Percentiles rank a stretch among this genome's conserved stretches.
These are phyloP conservation scores for Xeromyces bisporus DNA, from an alignment of 495 filamentous ascomycete species.

Conservation along the genomic window DNA sequence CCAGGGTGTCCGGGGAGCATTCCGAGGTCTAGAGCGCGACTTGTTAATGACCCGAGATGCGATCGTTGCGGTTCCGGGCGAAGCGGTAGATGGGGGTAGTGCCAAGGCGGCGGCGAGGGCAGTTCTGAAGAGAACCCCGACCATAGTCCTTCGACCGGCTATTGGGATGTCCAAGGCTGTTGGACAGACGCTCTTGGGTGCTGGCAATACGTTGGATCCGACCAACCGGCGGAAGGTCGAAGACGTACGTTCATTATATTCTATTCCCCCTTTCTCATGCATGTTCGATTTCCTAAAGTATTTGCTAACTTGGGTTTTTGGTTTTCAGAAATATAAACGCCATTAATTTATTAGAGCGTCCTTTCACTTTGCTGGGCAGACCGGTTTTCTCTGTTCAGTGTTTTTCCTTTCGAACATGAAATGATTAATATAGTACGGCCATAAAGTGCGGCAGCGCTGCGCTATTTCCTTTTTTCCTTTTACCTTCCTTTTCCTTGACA, in stretches of 20 bases:
- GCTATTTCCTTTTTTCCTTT: slow-evolving; percentile 1
- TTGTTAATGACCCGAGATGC: slow-evolving; percentile 71
- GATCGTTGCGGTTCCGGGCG: slow-evolving; percentile 84
- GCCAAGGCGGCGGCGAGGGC: slow-evolving; percentile 69
- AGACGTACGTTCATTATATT: slow-evolving; percentile 45
- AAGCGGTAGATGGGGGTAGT: slow-evolving; percentile 71
- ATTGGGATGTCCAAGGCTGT: slow-evolving; percentile 85
- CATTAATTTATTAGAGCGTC: too few species aligned
- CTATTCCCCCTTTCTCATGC: background rate
- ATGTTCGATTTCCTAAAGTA: too few species aligned
- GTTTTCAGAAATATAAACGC: slow-evolving; percentile 28
- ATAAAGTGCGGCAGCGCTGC: too few species aligned
- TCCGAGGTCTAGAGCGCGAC: slow-evolving; percentile 68
- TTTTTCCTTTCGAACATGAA: too few species aligned
- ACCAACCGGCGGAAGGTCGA: slow-evolving; percentile 68
- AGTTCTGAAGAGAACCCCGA: slow-evolving; percentile 68
- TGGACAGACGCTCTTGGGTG: slow-evolving; percentile 74
- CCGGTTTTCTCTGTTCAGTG: too few species aligned
- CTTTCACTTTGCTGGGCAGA: too few species aligned
- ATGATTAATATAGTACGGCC: too few species aligned
- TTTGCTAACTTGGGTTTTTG: slow-evolving; percentile 1
- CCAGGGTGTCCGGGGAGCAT: slow-evolving; percentile 70
- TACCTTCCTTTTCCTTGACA: slow-evolving; percentile 1
- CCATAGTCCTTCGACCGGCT: slow-evolving; percentile 74
- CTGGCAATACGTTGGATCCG: slow-evolving; percentile 84